Percentiles rank a stretch among this genome's conserved stretches.
These are phyloP conservation scores for Candida boleticola DNA, from an alignment of 805 yeast species.

Conservation along the genomic window DNA sequence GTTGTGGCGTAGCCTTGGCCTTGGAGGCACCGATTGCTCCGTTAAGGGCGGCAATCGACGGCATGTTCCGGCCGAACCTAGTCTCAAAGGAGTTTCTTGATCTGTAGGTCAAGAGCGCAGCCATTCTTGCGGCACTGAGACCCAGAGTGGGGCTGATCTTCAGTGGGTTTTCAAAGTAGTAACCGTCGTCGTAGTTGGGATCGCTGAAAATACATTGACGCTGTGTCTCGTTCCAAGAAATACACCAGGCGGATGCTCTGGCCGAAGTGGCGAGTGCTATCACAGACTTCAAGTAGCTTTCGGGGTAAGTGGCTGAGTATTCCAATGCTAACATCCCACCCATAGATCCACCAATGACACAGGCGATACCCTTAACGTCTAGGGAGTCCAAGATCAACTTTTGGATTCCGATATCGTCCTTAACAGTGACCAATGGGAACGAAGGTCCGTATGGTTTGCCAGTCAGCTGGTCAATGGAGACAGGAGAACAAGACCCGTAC, in stretches of 20 bases:
- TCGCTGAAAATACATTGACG: slow-evolving; percentile 94
- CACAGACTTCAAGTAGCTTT: slow-evolving; percentile 63
- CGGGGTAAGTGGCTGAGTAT: slow-evolving; percentile 65
- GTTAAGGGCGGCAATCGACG: slow-evolving; percentile 10
- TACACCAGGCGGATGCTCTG: slow-evolving; percentile 96
- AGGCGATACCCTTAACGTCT: slow-evolving; percentile 76
- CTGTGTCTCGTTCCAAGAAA: slow-evolving; percentile 98
- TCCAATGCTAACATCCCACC: slow-evolving; percentile 97
- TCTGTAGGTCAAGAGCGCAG: slow-evolving; percentile 89
- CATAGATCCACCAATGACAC: slow-evolving; percentile 96
- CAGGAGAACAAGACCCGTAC: slow-evolving; percentile 92
- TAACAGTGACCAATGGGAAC: slow-evolving; percentile 89
- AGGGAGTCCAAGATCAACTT: slow-evolving; percentile 71
- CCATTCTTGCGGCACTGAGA: slow-evolving; percentile 95
- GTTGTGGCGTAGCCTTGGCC: background rate
- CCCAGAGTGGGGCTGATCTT: slow-evolving; percentile 73
- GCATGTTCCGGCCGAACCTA: slow-evolving; percentile 78
- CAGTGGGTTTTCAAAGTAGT: slow-evolving; percentile 51
- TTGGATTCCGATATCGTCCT: slow-evolving; percentile 87
- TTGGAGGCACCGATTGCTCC: background rate
- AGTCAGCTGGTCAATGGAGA: slow-evolving; percentile 74
- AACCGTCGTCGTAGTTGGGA: slow-evolving; percentile 90
- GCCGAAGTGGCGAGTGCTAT: slow-evolving; percentile 94
- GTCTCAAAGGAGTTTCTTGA: slow-evolving; percentile 89
- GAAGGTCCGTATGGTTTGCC: slow-evolving; percentile 86